Evolutionary conservation across 2,329 filamentous ascomycete species (phyloP).

Genomic region (Fusarium clavum): DNA sequence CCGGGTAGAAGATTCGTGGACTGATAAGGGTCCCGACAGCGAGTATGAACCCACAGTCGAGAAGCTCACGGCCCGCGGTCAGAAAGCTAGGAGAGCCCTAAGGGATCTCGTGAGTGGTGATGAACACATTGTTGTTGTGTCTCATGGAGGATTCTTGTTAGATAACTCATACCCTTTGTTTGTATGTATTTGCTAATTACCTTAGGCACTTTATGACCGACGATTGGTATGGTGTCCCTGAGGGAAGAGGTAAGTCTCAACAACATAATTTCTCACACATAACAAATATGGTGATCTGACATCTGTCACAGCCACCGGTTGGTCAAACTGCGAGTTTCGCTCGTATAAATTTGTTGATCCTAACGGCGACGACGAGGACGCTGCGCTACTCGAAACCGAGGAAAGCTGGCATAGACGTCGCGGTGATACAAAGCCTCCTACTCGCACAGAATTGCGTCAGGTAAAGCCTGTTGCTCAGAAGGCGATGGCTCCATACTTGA

Average conservation of each 20-base stretch:
- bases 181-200: neutral
- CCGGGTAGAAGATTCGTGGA: slow-evolving; percentile 75
- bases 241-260: slow-evolving; percentile 53
- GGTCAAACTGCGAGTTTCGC: slow-evolving; percentile 79
- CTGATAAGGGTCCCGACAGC: slow-evolving; percentile 66
- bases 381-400: slow-evolving; percentile 60
- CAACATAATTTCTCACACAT: neutral
- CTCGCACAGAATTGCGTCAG: slow-evolving; percentile 60
- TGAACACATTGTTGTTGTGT: slow-evolving; percentile 78
- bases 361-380: slow-evolving; percentile 61
- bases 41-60: slow-evolving; percentile 60
- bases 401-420: slow-evolving; percentile 60
- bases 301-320: slow-evolving; percentile 70
- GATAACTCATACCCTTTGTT: neutral
- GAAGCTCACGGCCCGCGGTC: slow-evolving; percentile 71
- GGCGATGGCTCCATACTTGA: slow-evolving; percentile 52
- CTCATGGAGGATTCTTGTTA: slow-evolving; percentile 80
- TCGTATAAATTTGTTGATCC: slow-evolving; percentile 72
- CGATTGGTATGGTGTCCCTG: slow-evolving; percentile 75
- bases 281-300: slow-evolving; percentile 11
- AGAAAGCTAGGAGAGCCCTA: slow-evolving; percentile 70
- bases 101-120: slow-evolving; percentile 63
- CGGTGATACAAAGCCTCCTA: slow-evolving; percentile 56
- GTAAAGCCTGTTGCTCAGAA: slow-evolving; percentile 55
- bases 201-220: slow-evolving; percentile 80